Base-by-base conservation (phyloP, 352 stramenopile genomes). In the Pythium aquatile region DNA sequence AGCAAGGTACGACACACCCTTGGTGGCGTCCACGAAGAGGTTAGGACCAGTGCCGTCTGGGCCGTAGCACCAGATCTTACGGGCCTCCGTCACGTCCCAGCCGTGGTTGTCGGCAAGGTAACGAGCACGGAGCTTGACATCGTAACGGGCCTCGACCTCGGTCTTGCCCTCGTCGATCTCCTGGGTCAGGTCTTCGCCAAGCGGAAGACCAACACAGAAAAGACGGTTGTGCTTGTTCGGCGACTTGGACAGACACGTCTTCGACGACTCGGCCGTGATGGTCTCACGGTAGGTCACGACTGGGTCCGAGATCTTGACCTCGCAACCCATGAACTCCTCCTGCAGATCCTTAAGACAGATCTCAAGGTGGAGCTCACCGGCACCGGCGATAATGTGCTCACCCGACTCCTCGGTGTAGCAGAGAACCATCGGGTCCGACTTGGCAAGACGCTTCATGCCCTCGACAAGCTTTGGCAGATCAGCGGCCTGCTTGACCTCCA, bases 161-260 rank as follows among this genome's bases (percentile, higher is more conserved):
- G 98, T 80, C 74, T 98, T 97, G 74, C 96, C 95, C 40, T 99
- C 91, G 71, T 99, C 97, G 70, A 99, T 98, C 67, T 98, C 97
- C 26, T 93, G 84, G 26, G 93, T 96, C 29, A 99, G 85, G 59
- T 98, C 97, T 53, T 98, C 86, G 63, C 85, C 83, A 30, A 99
- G 75, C 55, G 94, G 83, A 42, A 81, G 68, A 46, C 88, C 97
- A 58, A 98, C 92, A 70, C 97, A 95, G 85, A 99, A 99, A 26
- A 99, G 91, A 97, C 97, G 94, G 85, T 99, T 99, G 94, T 99
- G 97, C 87, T 99, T 99, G 96, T 99, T 99, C 48, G 97, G 96
- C 68, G 97, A 99, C 94, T 99, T 99, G 63, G 97, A 98, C 67
- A 99, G 81, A 75, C 94, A 98, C 65, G 93, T 98, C 78, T 98